Base-by-base conservation (phyloP, 768 basidiomycete genomes). In the Pisolithus albus region DNA sequence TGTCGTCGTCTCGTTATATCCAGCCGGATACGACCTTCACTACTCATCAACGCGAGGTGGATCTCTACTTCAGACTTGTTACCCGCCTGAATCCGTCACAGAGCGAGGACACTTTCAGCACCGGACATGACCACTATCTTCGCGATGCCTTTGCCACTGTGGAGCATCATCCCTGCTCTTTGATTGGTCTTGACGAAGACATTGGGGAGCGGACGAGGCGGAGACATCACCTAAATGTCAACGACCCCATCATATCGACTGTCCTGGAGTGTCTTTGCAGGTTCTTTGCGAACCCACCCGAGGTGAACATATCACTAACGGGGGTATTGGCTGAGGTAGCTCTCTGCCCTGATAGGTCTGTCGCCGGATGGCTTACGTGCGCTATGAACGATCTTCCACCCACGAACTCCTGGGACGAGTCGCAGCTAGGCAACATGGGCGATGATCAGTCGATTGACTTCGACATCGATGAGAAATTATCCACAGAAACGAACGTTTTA, bases 321-420 rank as follows among this genome's bases (percentile, higher is more conserved):
- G 89, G 89, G 19, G 80, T 85, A 4, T 70, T 96, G 32, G 83
- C 89, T 3, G 80, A 83, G 10, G 70, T 98, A 16, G 90, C 91
- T 0, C 71, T 84, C n/a, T 89, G 92, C 61, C 90, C 94, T 4
- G 77, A 89, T 62, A 80, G 93, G 7, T 90, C 88, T 2, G 72
- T 96, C 23, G 81, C 85, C 0, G 92, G 93, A 1, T 98, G 93
- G 93, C 64, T 96, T 43, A 84, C 90, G 1, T 89, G 88, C 61
- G 76, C 75, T 11, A 54, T 70, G 5, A 74, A 68, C 48, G 79
- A 85, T 10, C 56, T 61, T 15, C 55, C 59, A 7, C 34, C 47
- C 50, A 56, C 44, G 23, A 26, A 19, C 13, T 23, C 9, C 43
- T 55, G 39, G 19, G 56, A 61, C 42, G 46, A 54, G 52, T 42